These are phyloP conservation scores for Bacterosira constricta DNA, from an alignment of 108 stramenopile genomes.

Conservation along the genomic window DNA sequence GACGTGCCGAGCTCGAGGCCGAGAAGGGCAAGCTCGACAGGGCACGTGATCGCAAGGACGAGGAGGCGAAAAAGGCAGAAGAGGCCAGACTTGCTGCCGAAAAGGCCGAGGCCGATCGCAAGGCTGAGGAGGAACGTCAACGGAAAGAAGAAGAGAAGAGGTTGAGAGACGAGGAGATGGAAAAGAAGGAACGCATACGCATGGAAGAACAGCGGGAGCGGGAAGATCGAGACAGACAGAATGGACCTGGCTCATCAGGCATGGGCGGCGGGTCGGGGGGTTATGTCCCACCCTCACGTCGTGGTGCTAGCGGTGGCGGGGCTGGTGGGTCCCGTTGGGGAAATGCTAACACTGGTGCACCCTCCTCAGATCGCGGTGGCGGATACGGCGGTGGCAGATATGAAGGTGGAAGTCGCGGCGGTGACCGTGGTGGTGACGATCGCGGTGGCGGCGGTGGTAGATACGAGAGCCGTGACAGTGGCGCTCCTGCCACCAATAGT, in stretches of 20 bases:
- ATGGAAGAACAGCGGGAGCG: slow-evolving; percentile 66
- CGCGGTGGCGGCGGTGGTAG: background rate
- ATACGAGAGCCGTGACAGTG: slow-evolving; percentile 12
- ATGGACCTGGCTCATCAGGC: slow-evolving; percentile 35
- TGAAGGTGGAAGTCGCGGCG: slow-evolving; percentile 23
- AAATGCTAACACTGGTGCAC: slow-evolving; percentile 28
- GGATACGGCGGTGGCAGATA: slow-evolving; percentile 51
- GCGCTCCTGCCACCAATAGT: slow-evolving; percentile 15
- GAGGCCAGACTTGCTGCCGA: slow-evolving; percentile 53
- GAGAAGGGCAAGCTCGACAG: slow-evolving; percentile 75
- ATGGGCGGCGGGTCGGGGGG: slow-evolving; percentile 19
- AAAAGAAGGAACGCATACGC: slow-evolving; percentile 62
- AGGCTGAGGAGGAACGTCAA: slow-evolving; percentile 67
- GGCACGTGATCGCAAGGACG: slow-evolving; percentile 72
- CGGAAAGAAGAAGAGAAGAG: slow-evolving; percentile 54
- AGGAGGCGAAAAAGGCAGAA: slow-evolving; percentile 62
- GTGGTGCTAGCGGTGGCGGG: slow-evolving; percentile 41
- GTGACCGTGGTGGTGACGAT: background rate
- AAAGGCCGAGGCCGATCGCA: slow-evolving; percentile 50
- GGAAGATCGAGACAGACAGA: slow-evolving; percentile 41
- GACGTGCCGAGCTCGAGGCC: slow-evolving; percentile 70
- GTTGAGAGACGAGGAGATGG: slow-evolving; percentile 47
- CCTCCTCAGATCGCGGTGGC: slow-evolving; percentile 43
- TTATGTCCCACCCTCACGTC: slow-evolving; percentile 77
- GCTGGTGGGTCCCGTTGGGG: slow-evolving; percentile 29